Base-by-base conservation (phyloP, 192 early-diverging fungal genomes). In the Tieghemiomyces parasiticus region DNA sequence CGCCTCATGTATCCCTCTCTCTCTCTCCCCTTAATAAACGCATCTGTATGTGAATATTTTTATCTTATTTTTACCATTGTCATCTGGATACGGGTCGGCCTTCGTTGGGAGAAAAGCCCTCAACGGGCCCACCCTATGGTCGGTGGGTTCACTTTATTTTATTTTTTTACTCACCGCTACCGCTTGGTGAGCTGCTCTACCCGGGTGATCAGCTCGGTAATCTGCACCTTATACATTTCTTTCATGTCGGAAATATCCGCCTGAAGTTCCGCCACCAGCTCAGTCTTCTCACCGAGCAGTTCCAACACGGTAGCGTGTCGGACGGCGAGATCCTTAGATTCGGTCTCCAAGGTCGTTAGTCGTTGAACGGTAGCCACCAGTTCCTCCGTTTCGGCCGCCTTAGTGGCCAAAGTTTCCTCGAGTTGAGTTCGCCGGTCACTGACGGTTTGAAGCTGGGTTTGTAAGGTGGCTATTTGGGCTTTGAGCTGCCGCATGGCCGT, bases 231-330 rank as follows among this genome's bases (percentile, higher is more conserved):
- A 62, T 80, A 86, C 60, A 83, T 82, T 38, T 85, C 82, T 60
- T 85, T 85, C n/a, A 92, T 85, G 65, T 95, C 92, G 0, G 51
- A 58, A 48, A 89, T 76, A 65, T 87, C 88, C 3, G 81, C 81
- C 61, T 79, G 70, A 29, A 95, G 73, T 38, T 95, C 92, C 46
- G 84, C 71, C 16, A 90, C 86, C 59, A 81, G 76, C 65, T 95
- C 92, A 32, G 89, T 90, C 64, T 85, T 83, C 67, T 95, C 92
- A 25, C 92, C 92, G 35, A 95, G 67, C 68, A 95, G 72, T 63
- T 89, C 92, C 13, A 95, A 71, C n/a, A 85, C 82, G 4, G 88
- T 67, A 29, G 58, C 62, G 51, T 74, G 78, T 59, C 78, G 71
- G 60, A 67, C 74, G 60, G 82, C 76, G 32, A 92, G 67, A 44